A percentile compares a stretch with the other conserved stretches of the same genome.
These are phyloP conservation scores for Sanguinoderma infundibulare DNA, from an alignment of 1,284 basidiomycete genomes.

Conservation along the genomic window DNA sequence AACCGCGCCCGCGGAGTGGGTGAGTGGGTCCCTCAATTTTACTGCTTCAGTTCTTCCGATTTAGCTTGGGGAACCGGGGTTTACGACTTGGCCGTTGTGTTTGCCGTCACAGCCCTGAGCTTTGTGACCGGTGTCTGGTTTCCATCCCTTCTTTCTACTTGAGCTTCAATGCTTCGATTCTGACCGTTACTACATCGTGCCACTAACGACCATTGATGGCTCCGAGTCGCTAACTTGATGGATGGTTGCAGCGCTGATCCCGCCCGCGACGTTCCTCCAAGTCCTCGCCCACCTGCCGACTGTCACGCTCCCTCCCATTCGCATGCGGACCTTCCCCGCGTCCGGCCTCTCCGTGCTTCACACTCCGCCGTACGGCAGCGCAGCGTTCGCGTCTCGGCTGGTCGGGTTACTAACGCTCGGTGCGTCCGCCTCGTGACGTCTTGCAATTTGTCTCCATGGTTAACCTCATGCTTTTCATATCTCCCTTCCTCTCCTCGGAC, in stretches of 20 bases:
- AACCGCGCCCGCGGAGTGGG: conserved; percentile 94
- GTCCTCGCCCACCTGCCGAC: conserved; percentile 71
- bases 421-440: conserved; percentile 6
- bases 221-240: background rate
- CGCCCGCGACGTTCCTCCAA: conserved; percentile 83
- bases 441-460: background rate
- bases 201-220: background rate
- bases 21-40: conserved; percentile 43
- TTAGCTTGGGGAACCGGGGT: background rate
- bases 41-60: background rate
- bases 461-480: background rate
- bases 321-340: conserved; percentile 66
- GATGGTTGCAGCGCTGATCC: conserved; percentile 70
- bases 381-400: conserved; percentile 70
- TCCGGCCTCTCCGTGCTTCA: conserved; percentile 84
- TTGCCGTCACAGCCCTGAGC: background rate
- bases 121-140: background rate
- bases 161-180: background rate
- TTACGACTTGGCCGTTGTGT: too few relatives aligned
- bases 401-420: conserved; percentile 55
- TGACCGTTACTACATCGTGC: background rate
- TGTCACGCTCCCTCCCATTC: conserved; percentile 74
- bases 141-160: background rate
- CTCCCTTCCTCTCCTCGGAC: too few relatives aligned
- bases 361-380: conserved; percentile 74